These are phyloP conservation scores for Porodaedalea pini DNA, from an alignment of 1,284 basidiomycete species.

Conservation along the genomic window DNA sequence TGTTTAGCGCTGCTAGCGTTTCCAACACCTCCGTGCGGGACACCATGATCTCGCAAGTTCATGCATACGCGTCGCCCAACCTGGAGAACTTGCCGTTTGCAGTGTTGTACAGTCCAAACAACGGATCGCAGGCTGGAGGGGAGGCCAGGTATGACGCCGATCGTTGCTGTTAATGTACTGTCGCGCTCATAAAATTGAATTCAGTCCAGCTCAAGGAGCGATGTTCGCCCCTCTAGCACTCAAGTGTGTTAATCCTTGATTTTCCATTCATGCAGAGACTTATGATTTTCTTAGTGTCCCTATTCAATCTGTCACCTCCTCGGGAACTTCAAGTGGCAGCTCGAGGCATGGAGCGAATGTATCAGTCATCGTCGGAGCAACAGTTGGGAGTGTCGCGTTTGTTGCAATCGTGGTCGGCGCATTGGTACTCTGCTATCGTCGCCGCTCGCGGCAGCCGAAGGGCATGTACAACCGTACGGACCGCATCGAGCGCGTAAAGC, in stretches of 20 bases:
- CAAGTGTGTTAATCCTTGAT: slow-evolving; percentile 24
- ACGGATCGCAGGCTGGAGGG: slow-evolving; percentile 21
- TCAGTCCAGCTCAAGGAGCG: slow-evolving; percentile 35
- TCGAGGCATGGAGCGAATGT: neutral
- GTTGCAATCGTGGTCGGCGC: neutral
- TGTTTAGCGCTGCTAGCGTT: slow-evolving; percentile 36
- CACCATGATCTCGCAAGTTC: slow-evolving; percentile 33
- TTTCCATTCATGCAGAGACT: neutral
- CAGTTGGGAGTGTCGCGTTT: neutral
- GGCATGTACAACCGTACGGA: slow-evolving; percentile 10
- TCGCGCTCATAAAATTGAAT: slow-evolving; percentile 16
- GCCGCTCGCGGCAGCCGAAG: neutral
- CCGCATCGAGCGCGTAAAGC: slow-evolving; percentile 7
- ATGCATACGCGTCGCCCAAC: slow-evolving; percentile 26
- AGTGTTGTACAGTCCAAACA: slow-evolving; percentile 28
- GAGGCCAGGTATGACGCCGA: neutral
- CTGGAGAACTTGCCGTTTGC: slow-evolving; percentile 27
- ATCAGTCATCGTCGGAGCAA: neutral
- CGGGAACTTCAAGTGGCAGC: no score
- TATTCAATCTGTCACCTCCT: neutral
- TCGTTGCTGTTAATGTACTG: neutral
- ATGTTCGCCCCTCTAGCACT: slow-evolving; percentile 33
- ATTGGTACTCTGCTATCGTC: neutral
- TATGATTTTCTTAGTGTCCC: neutral
- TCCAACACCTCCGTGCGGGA: slow-evolving; percentile 29